phyloP scores from a whole-genome alignment of 73 alveolate genomes.

The Urostyla sp. region DNA sequence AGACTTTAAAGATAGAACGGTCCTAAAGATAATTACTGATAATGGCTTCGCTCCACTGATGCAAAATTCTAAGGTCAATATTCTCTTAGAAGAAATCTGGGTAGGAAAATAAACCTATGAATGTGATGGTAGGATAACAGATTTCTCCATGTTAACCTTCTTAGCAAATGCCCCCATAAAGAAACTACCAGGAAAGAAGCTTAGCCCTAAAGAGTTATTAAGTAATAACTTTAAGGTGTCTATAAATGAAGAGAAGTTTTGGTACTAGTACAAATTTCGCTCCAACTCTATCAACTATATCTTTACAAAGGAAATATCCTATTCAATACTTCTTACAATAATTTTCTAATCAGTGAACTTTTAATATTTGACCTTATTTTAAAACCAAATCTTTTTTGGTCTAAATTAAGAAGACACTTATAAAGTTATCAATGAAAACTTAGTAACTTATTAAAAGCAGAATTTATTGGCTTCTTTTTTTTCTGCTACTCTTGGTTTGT shows the following conservation, averaged over 20 bases:
- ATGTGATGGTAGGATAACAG: conserved; percentile 68
- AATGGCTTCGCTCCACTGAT: conserved; percentile 55
- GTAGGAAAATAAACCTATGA: conserved; percentile 66
- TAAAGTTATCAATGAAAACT: neutral
- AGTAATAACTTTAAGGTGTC: conserved; percentile 16
- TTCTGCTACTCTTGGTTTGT: conserved; percentile 14
- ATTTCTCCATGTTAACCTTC: conserved; percentile 52
- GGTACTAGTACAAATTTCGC: conserved; percentile 40
- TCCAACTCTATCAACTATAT: conserved; percentile 31
- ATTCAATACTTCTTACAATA: conserved; percentile 15
- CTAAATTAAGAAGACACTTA: conserved; percentile 1
- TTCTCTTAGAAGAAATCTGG: conserved; percentile 70
- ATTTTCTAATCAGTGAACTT: conserved; percentile 56
- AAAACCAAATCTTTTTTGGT: neutral
- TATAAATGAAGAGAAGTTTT: conserved; percentile 25
- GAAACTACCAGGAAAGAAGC: conserved; percentile 51
- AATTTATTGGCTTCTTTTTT: conserved; percentile 57
- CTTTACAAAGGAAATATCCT: neutral
- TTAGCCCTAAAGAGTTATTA: conserved; percentile 28
- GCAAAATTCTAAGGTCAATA: conserved; percentile 49
- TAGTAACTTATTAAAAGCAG: conserved; percentile 10
- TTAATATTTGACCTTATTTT: conserved; percentile 55
- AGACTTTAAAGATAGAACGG: conserved; percentile 68
- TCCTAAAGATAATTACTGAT: conserved; percentile 64
- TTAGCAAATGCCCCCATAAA: conserved; percentile 37